Evolutionary conservation across 345 rosid species (phyloP).

Genomic region (Syzygium oleosum): DNA sequence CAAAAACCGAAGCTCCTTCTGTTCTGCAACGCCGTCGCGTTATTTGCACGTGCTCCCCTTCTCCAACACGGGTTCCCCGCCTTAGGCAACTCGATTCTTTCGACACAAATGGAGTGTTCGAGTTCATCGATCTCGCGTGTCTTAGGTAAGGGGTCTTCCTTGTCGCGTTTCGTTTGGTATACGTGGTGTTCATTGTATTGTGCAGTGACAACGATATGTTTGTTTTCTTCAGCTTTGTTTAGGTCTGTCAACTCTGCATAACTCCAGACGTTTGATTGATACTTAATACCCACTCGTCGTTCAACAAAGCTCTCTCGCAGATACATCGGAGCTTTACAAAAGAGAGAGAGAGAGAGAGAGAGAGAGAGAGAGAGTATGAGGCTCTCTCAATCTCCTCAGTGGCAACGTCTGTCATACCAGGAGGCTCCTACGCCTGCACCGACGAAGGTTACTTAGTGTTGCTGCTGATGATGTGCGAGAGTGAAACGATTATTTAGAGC

Average conservation of each 20-base stretch:
- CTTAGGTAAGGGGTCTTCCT: background rate
- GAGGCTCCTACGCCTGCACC: background rate
- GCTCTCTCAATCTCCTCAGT: background rate
- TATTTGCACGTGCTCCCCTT: slow-evolving; percentile 89
- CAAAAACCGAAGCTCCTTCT: slow-evolving; percentile 14
- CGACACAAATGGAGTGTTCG: background rate
- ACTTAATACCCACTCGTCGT: background rate
- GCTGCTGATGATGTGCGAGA: background rate
- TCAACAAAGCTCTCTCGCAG: background rate
- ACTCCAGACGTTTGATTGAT: background rate
- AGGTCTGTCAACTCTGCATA: background rate
- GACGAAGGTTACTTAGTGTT: background rate
- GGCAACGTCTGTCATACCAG: background rate
- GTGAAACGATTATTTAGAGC: background rate
- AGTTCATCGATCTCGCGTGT: background rate
- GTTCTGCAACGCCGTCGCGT: background rate
- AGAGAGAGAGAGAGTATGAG: background rate
- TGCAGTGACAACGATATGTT: background rate
- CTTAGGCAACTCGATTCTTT: background rate
- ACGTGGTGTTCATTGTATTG: background rate
- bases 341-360: background rate
- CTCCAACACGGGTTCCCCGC: slow-evolving; percentile 72
- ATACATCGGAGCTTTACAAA: background rate
- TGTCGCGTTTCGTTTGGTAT: background rate
- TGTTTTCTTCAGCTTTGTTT: background rate